These are phyloP conservation scores for Phyllosticta citribraziliensis DNA, from an alignment of 2,329 filamentous ascomycete genomes.

Conservation along the genomic window DNA sequence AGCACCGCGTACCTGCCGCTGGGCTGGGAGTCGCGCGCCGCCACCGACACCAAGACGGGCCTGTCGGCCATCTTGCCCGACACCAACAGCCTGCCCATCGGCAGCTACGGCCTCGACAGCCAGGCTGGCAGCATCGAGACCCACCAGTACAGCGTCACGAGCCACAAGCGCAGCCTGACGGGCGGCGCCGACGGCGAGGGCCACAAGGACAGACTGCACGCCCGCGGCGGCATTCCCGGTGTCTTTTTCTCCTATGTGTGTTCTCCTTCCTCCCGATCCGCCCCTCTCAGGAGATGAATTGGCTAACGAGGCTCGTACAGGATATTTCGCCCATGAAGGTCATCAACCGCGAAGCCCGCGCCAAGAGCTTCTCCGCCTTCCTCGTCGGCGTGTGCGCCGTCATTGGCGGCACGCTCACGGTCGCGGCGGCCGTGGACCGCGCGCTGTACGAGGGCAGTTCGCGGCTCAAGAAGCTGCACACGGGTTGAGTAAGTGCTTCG, in stretches of 20 bases:
- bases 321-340: constrained; percentile 99
- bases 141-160: constrained; percentile 96
- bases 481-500: constrained; percentile 31
- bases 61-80: constrained; percentile 12
- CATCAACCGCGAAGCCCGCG: constrained; percentile 83
- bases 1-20: constrained; percentile 90
- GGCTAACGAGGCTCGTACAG: constrained; percentile 32
- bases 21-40: constrained; percentile 62
- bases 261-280: constrained; percentile 16
- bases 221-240: constrained; percentile 83
- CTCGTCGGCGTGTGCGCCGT: constrained; percentile 89
- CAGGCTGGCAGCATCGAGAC: constrained; percentile 79
- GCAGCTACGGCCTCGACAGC: constrained; percentile 42
- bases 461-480: constrained; percentile 77
- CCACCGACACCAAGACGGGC: constrained; percentile 13
- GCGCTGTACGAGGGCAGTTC: constrained; percentile 81
- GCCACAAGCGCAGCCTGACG: constrained; percentile 77
- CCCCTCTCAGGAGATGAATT: neutral
- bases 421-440: constrained; percentile 86
- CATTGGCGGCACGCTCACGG: constrained; percentile 87
- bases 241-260: constrained; percentile 97
- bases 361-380: constrained; percentile 87
- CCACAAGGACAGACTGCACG: constrained; percentile 85
- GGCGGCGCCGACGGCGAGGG: constrained; percentile 85
- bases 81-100: constrained; percentile 30